These are phyloP conservation scores for Epithele typhae DNA, from an alignment of 768 basidiomycete species.

Conservation along the genomic window DNA sequence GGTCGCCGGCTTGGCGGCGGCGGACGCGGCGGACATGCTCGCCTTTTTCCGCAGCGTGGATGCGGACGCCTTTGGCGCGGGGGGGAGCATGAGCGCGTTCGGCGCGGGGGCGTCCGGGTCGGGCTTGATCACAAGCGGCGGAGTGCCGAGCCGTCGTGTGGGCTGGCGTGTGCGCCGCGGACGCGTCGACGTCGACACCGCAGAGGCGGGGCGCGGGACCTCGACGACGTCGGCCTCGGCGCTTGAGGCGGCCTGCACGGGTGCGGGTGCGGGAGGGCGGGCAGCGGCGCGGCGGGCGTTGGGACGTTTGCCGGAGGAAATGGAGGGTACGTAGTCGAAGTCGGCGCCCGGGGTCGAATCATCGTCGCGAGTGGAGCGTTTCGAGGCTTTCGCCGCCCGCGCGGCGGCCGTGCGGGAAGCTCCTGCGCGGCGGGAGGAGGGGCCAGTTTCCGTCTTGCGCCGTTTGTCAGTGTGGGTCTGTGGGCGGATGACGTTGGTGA, in stretches of 20 bases:
- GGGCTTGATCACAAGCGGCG: not conserved
- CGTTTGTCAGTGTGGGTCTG: too few species aligned
- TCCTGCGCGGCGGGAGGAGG: conserved; percentile 4
- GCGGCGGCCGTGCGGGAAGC: not conserved
- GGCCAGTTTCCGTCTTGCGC: not conserved
- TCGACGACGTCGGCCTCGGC: not conserved
- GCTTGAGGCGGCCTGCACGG: not conserved
- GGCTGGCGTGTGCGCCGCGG: conserved; percentile 8
- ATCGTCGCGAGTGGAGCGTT: conserved; percentile 1
- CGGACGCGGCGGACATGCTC: not conserved
- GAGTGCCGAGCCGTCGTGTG: not conserved
- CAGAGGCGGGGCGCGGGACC: not conserved
- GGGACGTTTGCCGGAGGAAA: conserved; percentile 13
- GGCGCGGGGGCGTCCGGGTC: not conserved
- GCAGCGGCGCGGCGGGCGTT: conserved; percentile 14
- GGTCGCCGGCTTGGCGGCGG: conserved; percentile 1
- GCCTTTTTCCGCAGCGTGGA: conserved; percentile 4
- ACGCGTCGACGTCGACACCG: not conserved
- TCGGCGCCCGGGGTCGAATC: conserved; percentile 8
- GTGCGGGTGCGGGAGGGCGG: conserved; percentile 1
- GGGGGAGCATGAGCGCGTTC: not conserved
- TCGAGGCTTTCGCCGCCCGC: too few species aligned
- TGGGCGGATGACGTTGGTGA: too few species aligned
- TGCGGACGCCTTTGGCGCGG: not conserved
- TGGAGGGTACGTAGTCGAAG: conserved; percentile 4